These are phyloP conservation scores for Mrakia blollopis DNA, from an alignment of 768 basidiomycete species.

Conservation along the genomic window DNA sequence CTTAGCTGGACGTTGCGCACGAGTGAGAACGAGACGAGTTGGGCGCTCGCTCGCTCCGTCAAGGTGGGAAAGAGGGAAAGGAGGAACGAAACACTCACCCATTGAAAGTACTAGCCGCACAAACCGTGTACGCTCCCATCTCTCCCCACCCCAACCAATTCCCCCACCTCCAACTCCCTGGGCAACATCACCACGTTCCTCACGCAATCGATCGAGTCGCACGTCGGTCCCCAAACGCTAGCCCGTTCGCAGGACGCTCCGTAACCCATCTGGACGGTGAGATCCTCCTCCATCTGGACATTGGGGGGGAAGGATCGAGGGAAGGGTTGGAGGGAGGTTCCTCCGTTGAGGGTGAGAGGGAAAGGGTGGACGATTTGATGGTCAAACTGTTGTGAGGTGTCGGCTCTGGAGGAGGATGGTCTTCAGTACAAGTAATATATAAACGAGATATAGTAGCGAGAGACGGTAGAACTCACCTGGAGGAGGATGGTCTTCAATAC, in stretches of 20 bases:
- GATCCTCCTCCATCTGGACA: constrained; percentile 43
- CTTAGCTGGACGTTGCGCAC: too few species aligned
- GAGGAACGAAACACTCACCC: too few species aligned
- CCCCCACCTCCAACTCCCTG: constrained; percentile 71
- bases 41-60: too few species aligned
- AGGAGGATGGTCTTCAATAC: too few species aligned
- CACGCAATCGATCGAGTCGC: constrained; percentile 95
- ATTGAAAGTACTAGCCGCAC: constrained; percentile 63
- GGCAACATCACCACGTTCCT: constrained; percentile 58
- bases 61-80: too few species aligned
- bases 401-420: too few species aligned
- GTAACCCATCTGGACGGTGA: constrained; percentile 45
- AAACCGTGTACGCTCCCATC: constrained; percentile 99
- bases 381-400: too few species aligned
- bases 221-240: constrained; percentile 91
- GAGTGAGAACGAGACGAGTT: too few species aligned
- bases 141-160: constrained; percentile 95
- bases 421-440: too few species aligned
- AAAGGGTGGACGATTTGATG: constrained; percentile 81
- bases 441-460: too few species aligned
- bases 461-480: too few species aligned
- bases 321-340: constrained; percentile 32
- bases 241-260: constrained; percentile 24
- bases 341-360: constrained; percentile 47
- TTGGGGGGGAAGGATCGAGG: constrained; percentile 43